phyloP scores from a whole-genome alignment of 106 monocot species.

The Dioscorea zingiberensis region DNA sequence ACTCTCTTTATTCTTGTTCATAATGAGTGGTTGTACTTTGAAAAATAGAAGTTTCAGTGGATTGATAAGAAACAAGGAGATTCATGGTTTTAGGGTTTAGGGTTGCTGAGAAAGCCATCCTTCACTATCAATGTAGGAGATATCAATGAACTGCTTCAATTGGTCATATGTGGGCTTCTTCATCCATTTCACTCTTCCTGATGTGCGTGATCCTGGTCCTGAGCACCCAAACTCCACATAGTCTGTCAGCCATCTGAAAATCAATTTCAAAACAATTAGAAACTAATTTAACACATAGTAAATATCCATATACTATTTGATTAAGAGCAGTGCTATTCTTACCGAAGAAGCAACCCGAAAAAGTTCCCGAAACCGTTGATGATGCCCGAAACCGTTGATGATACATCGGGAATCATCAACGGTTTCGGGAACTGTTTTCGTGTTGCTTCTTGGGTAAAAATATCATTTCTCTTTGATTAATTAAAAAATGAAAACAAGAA shows the following conservation, averaged over 20 bases:
- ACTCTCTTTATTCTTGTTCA: too few species aligned
- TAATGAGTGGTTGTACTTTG: too few species aligned
- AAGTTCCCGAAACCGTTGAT: too few species aligned
- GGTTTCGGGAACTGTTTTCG: too few species aligned
- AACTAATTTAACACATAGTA: background rate
- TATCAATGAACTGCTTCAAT: background rate
- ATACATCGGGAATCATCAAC: too few species aligned
- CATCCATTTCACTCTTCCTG: background rate
- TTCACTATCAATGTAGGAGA: background rate
- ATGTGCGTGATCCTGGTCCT: background rate
- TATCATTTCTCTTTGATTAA: background rate
- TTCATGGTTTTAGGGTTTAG: too few species aligned
- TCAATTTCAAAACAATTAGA: background rate
- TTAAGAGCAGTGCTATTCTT: too few species aligned
- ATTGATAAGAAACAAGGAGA: too few species aligned
- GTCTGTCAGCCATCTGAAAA: background rate
- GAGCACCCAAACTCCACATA: background rate
- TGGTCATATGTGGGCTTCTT: background rate
- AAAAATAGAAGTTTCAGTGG: too few species aligned
- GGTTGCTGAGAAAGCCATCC: background rate
- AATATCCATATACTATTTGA: background rate
- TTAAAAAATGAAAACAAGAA: background rate
- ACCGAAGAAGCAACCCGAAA: too few species aligned
- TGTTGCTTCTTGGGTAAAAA: background rate
- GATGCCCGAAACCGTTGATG: too few species aligned